These are phyloP conservation scores for Saksenaea oblongispora DNA, from an alignment of 371 early-diverging fungal genomes.

Conservation along the genomic window DNA sequence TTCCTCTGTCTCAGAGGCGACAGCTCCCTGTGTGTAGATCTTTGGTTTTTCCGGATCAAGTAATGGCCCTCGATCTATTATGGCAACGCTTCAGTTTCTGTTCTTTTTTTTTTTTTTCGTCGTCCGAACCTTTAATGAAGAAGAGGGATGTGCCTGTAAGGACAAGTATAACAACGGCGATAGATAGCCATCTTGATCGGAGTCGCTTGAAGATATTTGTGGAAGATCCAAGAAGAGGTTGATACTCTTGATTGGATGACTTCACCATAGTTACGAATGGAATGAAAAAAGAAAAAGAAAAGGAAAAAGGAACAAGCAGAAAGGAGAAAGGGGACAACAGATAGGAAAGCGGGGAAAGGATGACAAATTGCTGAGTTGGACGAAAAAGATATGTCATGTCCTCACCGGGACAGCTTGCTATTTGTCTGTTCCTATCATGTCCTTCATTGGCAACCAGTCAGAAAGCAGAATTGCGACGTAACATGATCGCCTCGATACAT, in stretches of 20 bases:
- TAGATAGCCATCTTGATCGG: background rate
- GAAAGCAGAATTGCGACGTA: too few relatives aligned
- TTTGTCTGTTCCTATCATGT: too few relatives aligned
- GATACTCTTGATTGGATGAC: background rate
- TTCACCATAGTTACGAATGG: background rate
- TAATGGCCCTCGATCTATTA: background rate
- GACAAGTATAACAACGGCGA: background rate
- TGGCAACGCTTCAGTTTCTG: too few relatives aligned
- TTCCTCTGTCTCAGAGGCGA: constrained; percentile 82
- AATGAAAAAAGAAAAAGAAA: background rate
- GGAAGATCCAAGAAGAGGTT: background rate
- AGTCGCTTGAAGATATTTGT: background rate
- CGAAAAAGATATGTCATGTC: too few relatives aligned
- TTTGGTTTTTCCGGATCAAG: background rate
- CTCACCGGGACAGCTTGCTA: too few relatives aligned
- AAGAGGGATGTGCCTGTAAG: background rate
- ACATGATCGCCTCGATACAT: too few relatives aligned
- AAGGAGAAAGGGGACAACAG: too few relatives aligned
- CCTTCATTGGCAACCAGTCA: too few relatives aligned
- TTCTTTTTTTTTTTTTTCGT: too few relatives aligned
- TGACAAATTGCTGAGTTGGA: too few relatives aligned
- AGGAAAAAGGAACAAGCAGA: background rate
- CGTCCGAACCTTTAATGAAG: too few relatives aligned
- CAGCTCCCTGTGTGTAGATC: constrained; percentile 61
- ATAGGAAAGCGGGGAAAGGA: too few relatives aligned